Base-by-base conservation (phyloP, 495 filamentous ascomycete species). In the Astrothelium macrocarpum region DNA sequence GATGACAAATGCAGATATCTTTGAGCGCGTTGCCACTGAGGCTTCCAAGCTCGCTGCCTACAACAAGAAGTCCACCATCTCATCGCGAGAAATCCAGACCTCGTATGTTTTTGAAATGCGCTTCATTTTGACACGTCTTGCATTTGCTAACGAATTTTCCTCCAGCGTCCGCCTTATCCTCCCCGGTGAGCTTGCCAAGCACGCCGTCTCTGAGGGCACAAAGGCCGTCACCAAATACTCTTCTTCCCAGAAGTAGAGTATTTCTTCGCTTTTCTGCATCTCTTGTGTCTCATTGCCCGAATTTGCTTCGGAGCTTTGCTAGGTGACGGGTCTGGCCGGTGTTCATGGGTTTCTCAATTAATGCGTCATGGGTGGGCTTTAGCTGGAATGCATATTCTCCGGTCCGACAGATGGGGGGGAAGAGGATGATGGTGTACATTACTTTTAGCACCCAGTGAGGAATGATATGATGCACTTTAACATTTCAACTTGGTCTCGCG, bases 41-140 rank as follows among this genome's bases (percentile, higher is more conserved):
- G 94, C 94, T 49, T 96, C 91, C 75, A 98, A 98, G 87, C 86
- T 98, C 58, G 94, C 94, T 70, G 95, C 94, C 61, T 98, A 98
- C 84, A 98, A 98, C 87, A 98, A 98, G 89, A 98, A 98, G 84
- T 97, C 93, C 53, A 98, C 94, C 79, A 98, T 98, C 82, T 97
- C 94, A 28, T 96, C 93, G 67, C 88, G 94, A 75, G 94, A 98
- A 81, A 98, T 98, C 75, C 94, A 98, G 85, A 98, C 94, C 70
- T 98, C 94, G 80, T 87, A 78, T 66, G 85, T 81, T 67, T 32
- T 39, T 28, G 5, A n/a, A n/a, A n/a, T 1, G 18, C n/a, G 26
- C 16, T 36, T 20, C 9, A 18, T 16, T 59, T 60, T 25, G 18
- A 20, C 49, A 25, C 20, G 0, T 26, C 49, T 5, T 28, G 49